These are phyloP conservation scores for Metschnikowia corniflorae DNA, from an alignment of 805 yeast species.

Conservation along the genomic window DNA sequence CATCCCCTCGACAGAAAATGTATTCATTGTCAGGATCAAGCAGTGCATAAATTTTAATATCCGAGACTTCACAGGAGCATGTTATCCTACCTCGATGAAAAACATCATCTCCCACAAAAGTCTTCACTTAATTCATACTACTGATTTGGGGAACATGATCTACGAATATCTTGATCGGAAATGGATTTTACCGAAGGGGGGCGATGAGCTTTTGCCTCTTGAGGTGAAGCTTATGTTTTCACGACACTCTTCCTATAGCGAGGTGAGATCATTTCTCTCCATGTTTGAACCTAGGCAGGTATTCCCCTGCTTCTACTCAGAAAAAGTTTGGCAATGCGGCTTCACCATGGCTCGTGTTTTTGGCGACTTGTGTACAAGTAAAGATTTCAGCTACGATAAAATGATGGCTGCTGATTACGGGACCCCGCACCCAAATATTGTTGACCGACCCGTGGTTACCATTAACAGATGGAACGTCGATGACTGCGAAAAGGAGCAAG, in stretches of 20 bases:
- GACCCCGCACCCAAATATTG: neutral
- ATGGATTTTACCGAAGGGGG: slow-evolving; percentile 29
- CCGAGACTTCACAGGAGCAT: slow-evolving; percentile 29
- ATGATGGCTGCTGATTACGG: slow-evolving; percentile 9
- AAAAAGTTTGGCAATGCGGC: slow-evolving; percentile 34
- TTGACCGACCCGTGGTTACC: slow-evolving; percentile 20
- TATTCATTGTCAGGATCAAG: slow-evolving; percentile 25
- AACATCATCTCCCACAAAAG: slow-evolving; percentile 15
- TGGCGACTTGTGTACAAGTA: slow-evolving; percentile 24
- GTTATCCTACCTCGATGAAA: slow-evolving; percentile 24
- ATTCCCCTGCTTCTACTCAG: slow-evolving; percentile 40
- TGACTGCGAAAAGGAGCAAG: slow-evolving; percentile 28
- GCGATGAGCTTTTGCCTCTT: slow-evolving; percentile 30
- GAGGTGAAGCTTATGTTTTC: slow-evolving; percentile 40
- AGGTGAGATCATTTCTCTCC: slow-evolving; percentile 32
- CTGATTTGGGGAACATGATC: slow-evolving; percentile 22
- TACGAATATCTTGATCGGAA: slow-evolving; percentile 21
- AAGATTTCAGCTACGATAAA: slow-evolving; percentile 10
- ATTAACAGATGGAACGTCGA: slow-evolving; percentile 34
- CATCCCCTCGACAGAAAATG: neutral
- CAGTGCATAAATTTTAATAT: slow-evolving; percentile 39
- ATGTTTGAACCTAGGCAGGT: slow-evolving; percentile 39
- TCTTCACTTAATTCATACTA: slow-evolving; percentile 14
- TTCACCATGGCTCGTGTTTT: slow-evolving; percentile 39
- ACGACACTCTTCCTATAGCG: slow-evolving; percentile 46